Conservation (phyloP, 2,329 filamentous ascomycete species). For the Pseudocercospora eumusae region DNA sequence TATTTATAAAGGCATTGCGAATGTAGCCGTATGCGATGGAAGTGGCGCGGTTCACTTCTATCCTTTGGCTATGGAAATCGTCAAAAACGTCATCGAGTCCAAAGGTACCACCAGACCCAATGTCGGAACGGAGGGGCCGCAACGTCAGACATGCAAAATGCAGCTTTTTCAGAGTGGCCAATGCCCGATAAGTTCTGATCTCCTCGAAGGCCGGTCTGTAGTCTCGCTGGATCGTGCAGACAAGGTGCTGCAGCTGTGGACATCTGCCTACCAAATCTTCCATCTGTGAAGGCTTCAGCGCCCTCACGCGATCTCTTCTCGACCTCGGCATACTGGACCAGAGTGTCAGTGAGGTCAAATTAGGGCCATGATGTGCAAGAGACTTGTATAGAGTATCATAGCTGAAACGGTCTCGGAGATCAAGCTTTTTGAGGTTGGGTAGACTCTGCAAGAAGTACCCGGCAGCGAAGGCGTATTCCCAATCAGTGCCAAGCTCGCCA, state of each 20-base stretch:
- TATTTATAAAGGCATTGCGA: neutral
- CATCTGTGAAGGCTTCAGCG: neutral
- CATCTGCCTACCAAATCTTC: conserved; percentile 3
- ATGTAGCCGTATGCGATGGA: neutral
- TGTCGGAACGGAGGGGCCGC: neutral
- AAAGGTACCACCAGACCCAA: neutral
- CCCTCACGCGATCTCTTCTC: conserved; percentile 9
- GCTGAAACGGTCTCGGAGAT: conserved; percentile 3
- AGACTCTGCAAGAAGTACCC: conserved; percentile 2
- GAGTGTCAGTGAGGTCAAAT: neutral
- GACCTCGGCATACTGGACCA: neutral
- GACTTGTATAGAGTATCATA: conserved; percentile 6
- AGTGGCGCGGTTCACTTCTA: neutral
- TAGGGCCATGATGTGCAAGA: neutral
- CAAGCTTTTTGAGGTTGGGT: neutral
- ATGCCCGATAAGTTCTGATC: neutral
- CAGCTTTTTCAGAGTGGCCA: neutral
- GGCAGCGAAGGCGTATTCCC: conserved; percentile 4
- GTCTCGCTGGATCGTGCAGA: neutral
- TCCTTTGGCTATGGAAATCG: neutral
- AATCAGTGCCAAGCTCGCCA: neutral
- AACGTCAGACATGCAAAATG: neutral
- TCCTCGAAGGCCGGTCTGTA: neutral
- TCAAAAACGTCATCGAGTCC: conserved; percentile 1
- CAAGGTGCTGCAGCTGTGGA: neutral